Conservation (phyloP, 805 yeast genomes). For the Saccharomycopsis guyanensis region DNA sequence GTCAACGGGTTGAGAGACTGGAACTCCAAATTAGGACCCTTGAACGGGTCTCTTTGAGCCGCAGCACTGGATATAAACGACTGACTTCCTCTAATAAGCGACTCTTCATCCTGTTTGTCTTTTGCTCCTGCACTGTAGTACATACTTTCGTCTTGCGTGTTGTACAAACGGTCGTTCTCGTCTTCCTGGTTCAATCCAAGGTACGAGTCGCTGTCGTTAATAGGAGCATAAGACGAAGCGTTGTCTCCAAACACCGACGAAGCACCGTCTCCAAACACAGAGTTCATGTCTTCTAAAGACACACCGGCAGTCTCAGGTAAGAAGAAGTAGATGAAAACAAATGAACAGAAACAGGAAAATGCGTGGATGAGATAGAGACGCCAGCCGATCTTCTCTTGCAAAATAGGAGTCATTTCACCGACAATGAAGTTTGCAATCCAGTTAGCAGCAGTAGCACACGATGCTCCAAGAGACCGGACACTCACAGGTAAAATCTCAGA, state of each 20-base stretch:
- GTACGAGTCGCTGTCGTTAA: conserved; percentile 24
- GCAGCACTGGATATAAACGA: conserved; percentile 17
- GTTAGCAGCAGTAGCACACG: conserved; percentile 83
- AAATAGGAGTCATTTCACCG: conserved; percentile 84
- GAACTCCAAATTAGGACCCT: conserved; percentile 3
- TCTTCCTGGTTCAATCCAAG: conserved; percentile 7
- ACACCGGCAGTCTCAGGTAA: conserved; percentile 93
- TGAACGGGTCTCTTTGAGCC: conserved; percentile 16
- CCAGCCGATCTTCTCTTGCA: conserved; percentile 74
- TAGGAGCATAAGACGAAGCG: conserved; percentile 24
- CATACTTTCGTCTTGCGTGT: neutral
- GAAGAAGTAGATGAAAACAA: conserved; percentile 58
- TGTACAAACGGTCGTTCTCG: conserved; percentile 13
- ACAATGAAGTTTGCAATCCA: conserved; percentile 92
- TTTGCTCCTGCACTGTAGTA: neutral
- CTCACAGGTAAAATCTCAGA: conserved; percentile 80
- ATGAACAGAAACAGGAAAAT: conserved; percentile 63
- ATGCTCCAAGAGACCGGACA: conserved; percentile 85
- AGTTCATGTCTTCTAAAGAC: conserved; percentile 85
- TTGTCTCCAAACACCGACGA: conserved; percentile 29
- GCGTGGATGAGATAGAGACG: conserved; percentile 78
- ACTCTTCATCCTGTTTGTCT: conserved; percentile 13
- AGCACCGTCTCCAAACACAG: conserved; percentile 67
- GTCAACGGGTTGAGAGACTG: conserved; percentile 6
- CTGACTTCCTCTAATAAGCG: conserved; percentile 13